Base-by-base conservation (phyloP, 176 grass and related monocot genomes). In the Tillandsia leiboldiana region DNA sequence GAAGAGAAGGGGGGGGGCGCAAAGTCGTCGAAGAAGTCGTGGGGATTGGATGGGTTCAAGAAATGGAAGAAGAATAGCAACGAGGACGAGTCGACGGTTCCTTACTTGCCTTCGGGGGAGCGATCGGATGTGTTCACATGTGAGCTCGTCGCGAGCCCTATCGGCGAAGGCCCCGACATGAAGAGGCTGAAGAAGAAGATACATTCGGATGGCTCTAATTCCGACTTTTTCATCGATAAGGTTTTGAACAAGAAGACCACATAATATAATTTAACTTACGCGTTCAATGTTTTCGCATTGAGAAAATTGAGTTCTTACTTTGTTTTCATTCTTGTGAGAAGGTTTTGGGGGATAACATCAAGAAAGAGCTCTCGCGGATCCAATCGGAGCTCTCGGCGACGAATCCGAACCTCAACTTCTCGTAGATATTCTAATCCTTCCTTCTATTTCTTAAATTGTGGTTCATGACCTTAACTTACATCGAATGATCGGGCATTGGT, bases 321-420 rank as follows among this genome's bases (percentile, higher is more conserved):
- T 3, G 29, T 69, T 47, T 75, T 26, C 13, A 71, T 77, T 72
- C 51, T 64, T 78, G 15, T 82, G 20, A 20, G 65, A 77, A 96
- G 92, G 81, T 89, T 58, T 69, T 89, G 63, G 86, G 85, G 49
- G 86, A 92, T 59, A 89, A 82, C 56, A 96, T 87, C 71, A 91
- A 89, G 85, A 84, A 87, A 74, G 92, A 96, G 53, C 88, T 96
- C 15, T 89, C 88, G 68, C 77, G 86, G 81, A 96, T 96, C 61
- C 89, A 92, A 76, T 83, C 81, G 1, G 86, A 92, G 69, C 68
- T 92, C 12, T 87, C 86, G 24, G 85, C 86, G 0, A 83, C 81
- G 59, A 89, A 89, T 67, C 78, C 66, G 27, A 91, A 83, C 70
- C 18, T 91, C 13, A 77, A 83, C 58, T 96, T 89, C 76, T 81